Conservation (phyloP, 2,329 filamentous ascomycete species). For the Neonectria magnoliae region DNA sequence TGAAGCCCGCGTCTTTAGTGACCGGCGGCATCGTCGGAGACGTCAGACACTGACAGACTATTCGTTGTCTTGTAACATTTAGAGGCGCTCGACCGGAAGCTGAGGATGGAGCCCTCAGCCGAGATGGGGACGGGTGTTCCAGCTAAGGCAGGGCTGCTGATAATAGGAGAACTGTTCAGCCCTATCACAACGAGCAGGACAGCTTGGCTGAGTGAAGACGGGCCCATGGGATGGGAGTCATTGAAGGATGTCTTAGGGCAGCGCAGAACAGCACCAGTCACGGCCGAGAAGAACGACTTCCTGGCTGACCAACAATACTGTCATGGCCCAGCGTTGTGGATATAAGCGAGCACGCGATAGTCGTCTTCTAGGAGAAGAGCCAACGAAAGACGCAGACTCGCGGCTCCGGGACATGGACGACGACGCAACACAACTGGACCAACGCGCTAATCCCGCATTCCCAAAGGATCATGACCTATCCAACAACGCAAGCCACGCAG, state of each 20-base stretch:
- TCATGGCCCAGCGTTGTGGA: conserved; percentile 12
- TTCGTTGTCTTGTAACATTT: conserved; percentile 15
- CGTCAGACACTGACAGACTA: conserved; percentile 6
- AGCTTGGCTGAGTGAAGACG: conserved; percentile 10
- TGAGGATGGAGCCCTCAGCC: conserved; percentile 25
- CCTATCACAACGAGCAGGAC: conserved; percentile 30
- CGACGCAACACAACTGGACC: conserved; percentile 15
- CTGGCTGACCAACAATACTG: conserved; percentile 1
- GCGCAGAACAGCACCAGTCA: conserved; percentile 15
- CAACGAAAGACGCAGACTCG: conserved; percentile 35
- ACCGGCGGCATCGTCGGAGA: conserved; percentile 13
- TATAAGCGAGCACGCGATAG: conserved; percentile 20
- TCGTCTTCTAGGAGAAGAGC: conserved; percentile 14
- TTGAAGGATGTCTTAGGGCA: not conserved
- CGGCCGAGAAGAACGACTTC: conserved; percentile 3
- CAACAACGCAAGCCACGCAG: conserved; percentile 40
- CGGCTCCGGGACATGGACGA: conserved; percentile 29
- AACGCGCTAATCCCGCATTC: conserved; percentile 47
- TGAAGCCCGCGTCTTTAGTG: conserved; percentile 24
- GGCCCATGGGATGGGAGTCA: not conserved
- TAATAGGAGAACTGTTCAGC: conserved; percentile 23
- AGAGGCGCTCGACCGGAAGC: conserved; percentile 23
- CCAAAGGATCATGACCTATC: conserved; percentile 24
- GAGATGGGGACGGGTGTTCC: conserved; percentile 16
- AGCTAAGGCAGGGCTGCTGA: conserved; percentile 21